Conservation (phyloP, 371 early-diverging fungal species). For the Mucor lusitanicus region DNA sequence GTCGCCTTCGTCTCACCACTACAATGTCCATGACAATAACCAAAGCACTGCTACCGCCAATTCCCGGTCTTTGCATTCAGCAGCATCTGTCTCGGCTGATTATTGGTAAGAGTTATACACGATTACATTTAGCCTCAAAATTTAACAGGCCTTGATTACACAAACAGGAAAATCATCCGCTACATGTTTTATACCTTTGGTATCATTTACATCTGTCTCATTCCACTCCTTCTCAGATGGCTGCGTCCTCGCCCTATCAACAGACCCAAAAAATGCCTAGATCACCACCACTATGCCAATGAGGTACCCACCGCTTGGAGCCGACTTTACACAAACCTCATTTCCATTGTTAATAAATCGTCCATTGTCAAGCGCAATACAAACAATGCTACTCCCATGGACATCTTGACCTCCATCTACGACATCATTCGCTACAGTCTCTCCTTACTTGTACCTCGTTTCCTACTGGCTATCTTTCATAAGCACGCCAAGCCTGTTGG, state of each 20-base stretch:
- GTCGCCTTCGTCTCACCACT: not conserved
- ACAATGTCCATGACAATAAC: constrained; percentile 5
- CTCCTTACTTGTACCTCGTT: constrained; percentile 10
- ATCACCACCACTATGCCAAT: constrained; percentile 35
- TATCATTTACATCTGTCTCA: constrained; percentile 27
- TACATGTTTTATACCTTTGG: constrained; percentile 27
- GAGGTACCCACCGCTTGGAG: constrained; percentile 34
- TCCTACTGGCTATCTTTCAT: constrained; percentile 10
- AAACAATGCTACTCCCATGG: not conserved
- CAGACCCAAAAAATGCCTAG: constrained; percentile 13
- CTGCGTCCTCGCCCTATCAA: constrained; percentile 27
- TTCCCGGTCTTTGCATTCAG: not conserved
- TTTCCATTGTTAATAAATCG: constrained; percentile 9
- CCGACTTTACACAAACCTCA: constrained; percentile 21
- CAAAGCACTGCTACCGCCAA: not conserved
- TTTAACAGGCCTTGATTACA: not conserved
- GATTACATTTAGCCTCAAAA: not conserved
- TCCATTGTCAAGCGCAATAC: not conserved
- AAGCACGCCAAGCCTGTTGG: constrained; percentile 17
- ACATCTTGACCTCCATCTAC: constrained; percentile 4
- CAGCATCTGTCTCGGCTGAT: constrained; percentile 1
- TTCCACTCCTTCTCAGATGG: constrained; percentile 27
- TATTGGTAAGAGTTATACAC: constrained; percentile 6
- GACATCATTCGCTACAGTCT: constrained; percentile 13
- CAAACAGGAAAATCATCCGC: constrained; percentile 20